Evolutionary conservation across 257 asterid species (phyloP).

Genomic region (Fraxinus cuspidata): DNA sequence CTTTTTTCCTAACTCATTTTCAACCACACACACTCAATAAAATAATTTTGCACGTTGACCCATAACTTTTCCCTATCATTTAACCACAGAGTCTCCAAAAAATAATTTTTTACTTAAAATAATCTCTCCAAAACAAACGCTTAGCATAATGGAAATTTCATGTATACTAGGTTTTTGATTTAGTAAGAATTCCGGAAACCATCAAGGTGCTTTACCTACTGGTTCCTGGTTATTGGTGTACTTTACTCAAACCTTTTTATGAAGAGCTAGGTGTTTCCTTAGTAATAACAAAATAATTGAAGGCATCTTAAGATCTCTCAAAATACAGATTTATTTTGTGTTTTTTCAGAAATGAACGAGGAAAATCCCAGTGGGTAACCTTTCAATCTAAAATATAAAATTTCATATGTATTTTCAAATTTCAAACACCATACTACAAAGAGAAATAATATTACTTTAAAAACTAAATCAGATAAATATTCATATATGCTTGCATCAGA

Average conservation of each 20-base stretch:
- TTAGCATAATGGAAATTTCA: slow-evolving; percentile 6
- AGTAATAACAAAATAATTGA: neutral
- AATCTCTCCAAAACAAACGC: no score
- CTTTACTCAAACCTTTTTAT: no score
- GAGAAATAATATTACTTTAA: neutral
- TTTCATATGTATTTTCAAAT: neutral
- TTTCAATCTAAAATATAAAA: neutral
- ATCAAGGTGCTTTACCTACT: neutral
- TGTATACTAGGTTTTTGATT: slow-evolving; percentile 10
- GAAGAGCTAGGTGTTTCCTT: neutral
- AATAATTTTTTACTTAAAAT: no score
- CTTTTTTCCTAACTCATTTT: no score
- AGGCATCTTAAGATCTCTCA: neutral
- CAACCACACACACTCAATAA: no score
- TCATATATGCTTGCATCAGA: neutral
- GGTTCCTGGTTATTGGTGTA: no score
- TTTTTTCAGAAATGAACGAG: neutral
- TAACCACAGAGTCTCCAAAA: no score
- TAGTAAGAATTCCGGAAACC: slow-evolving; percentile 11
- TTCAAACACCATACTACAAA: neutral
- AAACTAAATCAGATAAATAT: neutral
- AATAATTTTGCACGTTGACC: no score
- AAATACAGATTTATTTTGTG: neutral
- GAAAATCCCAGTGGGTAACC: neutral
- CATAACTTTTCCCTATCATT: no score